These are phyloP conservation scores for Cryptomeria japonica DNA, from an alignment of 75 land plant genomes.

Conservation along the genomic window DNA sequence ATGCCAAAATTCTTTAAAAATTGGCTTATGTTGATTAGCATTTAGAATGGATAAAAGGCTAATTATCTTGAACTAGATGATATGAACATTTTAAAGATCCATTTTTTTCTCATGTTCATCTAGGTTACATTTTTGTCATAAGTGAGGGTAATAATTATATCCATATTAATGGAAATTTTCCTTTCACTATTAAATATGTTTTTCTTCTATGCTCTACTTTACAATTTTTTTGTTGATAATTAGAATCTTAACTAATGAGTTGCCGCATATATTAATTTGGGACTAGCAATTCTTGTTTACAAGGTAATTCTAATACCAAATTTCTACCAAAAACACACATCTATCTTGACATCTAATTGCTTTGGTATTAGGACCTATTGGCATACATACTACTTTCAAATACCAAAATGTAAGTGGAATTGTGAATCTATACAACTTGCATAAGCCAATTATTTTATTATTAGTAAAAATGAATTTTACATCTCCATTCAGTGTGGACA, in stretches of 20 bases:
- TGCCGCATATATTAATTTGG: no score
- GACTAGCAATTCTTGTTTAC: no score
- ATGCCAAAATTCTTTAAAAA: not conserved
- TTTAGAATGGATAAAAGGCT: conserved; percentile 3
- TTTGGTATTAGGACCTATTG: conserved; percentile 67
- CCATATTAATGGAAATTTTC: not conserved
- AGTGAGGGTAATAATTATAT: conserved; percentile 71
- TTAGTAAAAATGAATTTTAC: no score
- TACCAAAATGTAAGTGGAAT: conserved; percentile 78
- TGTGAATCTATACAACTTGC: conserved; percentile 89
- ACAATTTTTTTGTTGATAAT: not conserved
- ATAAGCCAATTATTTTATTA: no score
- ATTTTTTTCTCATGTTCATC: conserved; percentile 91
- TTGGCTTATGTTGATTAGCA: not conserved
- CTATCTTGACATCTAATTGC: conserved; percentile 74
- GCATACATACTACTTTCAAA: conserved; percentile 79
- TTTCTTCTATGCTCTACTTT: not conserved
- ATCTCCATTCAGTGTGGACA: no score
- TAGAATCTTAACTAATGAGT: no score
- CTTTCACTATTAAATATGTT: not conserved
- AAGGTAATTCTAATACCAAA: no score
- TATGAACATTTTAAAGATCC: conserved; percentile 51
- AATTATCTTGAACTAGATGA: no score
- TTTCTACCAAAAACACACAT: conserved; percentile 72
- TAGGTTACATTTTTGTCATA: conserved; percentile 76